phyloP scores from a whole-genome alignment of 2,329 filamentous ascomycete species.

The Sphaerulina vaccinii region DNA sequence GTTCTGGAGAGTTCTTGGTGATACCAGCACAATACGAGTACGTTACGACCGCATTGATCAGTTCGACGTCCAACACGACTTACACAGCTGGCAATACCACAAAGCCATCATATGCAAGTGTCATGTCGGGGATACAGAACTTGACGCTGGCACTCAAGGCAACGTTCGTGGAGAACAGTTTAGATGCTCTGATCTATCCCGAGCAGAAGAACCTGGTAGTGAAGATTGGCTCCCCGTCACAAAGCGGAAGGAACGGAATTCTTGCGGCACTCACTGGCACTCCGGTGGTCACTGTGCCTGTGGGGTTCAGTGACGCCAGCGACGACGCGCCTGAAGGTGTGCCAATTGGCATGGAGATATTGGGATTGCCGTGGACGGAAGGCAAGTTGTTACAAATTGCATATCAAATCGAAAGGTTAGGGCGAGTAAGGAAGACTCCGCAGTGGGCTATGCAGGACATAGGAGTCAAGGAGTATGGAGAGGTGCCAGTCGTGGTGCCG shows the following conservation, averaged over 20 bases:
- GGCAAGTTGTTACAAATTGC: conserved; percentile 55
- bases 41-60: conserved; percentile 52
- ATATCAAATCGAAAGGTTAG: conserved; percentile 49
- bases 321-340: conserved; percentile 56
- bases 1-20: conserved; percentile 55
- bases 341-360: conserved; percentile 64
- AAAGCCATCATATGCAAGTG: conserved; percentile 43
- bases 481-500: conserved; percentile 49
- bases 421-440: conserved; percentile 50
- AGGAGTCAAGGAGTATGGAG: conserved; percentile 41
- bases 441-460: conserved; percentile 45
- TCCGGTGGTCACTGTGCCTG: conserved; percentile 55
- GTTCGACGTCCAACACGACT: conserved; percentile 49
- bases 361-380: conserved; percentile 59
- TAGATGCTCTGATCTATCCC: conserved; percentile 63
- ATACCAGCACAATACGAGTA: conserved; percentile 59
- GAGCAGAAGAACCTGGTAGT: conserved; percentile 65
- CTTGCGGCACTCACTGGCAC: conserved; percentile 54
- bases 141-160: conserved; percentile 53
- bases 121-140: conserved; percentile 51
- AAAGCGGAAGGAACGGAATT: conserved; percentile 61
- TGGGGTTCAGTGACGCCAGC: conserved; percentile 52
- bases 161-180: conserved; percentile 50
- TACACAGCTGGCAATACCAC: neutral
- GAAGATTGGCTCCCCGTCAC: conserved; percentile 55